Evolutionary conservation across 352 stramenopile species (phyloP), one percentile per base, ranked within the genome.

Genomic region (Aphanomyces euteiches): DNA sequence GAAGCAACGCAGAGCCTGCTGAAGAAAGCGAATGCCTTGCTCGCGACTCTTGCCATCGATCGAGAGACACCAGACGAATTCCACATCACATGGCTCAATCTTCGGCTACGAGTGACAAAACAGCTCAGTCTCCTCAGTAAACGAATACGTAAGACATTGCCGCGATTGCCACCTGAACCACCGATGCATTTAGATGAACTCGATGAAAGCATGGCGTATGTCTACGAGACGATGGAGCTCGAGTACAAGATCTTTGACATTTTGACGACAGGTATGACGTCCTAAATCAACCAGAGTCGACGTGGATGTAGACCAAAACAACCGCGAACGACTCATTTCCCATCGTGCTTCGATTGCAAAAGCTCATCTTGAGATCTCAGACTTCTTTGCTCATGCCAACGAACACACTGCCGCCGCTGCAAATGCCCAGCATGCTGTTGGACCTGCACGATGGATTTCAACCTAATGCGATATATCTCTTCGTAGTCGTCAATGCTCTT

Each of bases 211-310:
- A 39, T 70, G 38, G n/a, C n/a, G n/a, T 47, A 40, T 36, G n/a
- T 70, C 15, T 70, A 70, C 64, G 28, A 70, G 4, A 37, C 37
- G 3, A 45, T 70, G 12, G 64, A 59, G 13, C 19, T 63, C 39
- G 36, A 70, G 5, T 70, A 70, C 39, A 45, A 17, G 34, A 13
- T 70, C 15, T 63, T 70, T n/a, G 54, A 70, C n/a, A 17, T 47
- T 43, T 19, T 70, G 39, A 17, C 45, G 1, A 41, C 47, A 61
- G 15, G 17, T 38, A 13, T 37, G 17, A 5, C 38, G 7, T 7
- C 19, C 37, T 8, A n/a, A 69, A 56, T 5, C 7, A 36, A 3
- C 57, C 1, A 19, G 17, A 53, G 6, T 56, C 4, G 12, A 34
- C 48, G 47, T 7, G 21, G 15, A 28, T 39, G 54, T 61, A 61